Base-by-base conservation (phyloP, 345 rosid genomes). In the Arabis alpina region DNA sequence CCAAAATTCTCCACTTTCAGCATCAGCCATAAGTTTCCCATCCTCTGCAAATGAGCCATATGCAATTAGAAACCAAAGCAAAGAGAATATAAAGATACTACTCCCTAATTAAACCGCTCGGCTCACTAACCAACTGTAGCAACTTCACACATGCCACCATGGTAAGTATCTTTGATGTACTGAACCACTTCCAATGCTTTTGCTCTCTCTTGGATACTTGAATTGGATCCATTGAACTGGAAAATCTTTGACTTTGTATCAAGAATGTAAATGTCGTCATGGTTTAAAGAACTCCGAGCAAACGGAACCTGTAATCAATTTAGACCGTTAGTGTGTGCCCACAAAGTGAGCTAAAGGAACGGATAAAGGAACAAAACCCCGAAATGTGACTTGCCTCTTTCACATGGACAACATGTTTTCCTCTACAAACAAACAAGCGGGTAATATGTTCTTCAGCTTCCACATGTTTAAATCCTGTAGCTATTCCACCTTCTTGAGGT, bases 101-200 rank as follows among this genome's bases (percentile, higher is more conserved):
- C 55, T 10, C 66, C 66, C 41, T 30, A 24, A 52, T 66, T 47
- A 50, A 62, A 58, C 53, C 4, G 69, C 34, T 48, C 15, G 42
- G 40, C 56, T 55, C 60, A 87, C 96, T 86, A 77, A 94, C 99
- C 98, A 82, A 94, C 79, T 25, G 95, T 82, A 70, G 97, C 99
- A 57, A 94, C 70, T 61, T 94, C 99, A 57, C 99, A 94, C 71
- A 88, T 91, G 64, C 98, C 99, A 81, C 86, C 88, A 75, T 94
- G 99, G 77, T 87, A 88, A 66, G 93, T 88, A 79, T 94, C 97
- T 72, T 89, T 94, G 76, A 94, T 85, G 76, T 88, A 94, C 63
- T 94, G 99, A 56, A 91, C 99, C 63, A 91, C 99, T 83, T 88
- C 99, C 68, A 94, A 81, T 54, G 99, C 97, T 81, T 91, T 94